A percentile compares a stretch with the other conserved stretches of the same genome.
These are phyloP conservation scores for Phlegmacium glaucopus DNA, from an alignment of 768 basidiomycete genomes.

Conservation along the genomic window DNA sequence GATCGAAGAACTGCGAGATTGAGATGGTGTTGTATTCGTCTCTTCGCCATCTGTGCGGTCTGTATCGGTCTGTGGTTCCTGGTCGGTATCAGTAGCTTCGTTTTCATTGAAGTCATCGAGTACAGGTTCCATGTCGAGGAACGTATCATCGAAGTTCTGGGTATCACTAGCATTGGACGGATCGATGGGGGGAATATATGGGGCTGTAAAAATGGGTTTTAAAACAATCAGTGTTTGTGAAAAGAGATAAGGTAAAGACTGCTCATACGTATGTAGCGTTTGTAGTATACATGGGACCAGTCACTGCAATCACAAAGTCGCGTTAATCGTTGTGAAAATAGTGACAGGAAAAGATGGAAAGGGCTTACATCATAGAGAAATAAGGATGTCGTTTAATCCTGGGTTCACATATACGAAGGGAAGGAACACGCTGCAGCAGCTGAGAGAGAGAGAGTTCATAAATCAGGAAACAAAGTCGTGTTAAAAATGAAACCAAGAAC, in stretches of 20 bases:
- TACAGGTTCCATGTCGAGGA: constrained; percentile 93
- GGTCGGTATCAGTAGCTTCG: constrained; percentile 63
- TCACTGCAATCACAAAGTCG: constrained; percentile 65
- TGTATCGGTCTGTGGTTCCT: constrained; percentile 65
- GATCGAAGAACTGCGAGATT: constrained; percentile 74
- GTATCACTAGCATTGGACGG: constrained; percentile 92
- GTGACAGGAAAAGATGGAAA: constrained; percentile 7
- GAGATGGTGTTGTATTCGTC: constrained; percentile 74
- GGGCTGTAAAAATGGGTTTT: constrained; percentile 51
- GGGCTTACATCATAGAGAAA: constrained; percentile 86
- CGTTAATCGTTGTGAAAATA: too few species aligned
- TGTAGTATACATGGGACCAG: constrained; percentile 92
- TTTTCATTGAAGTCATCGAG: constrained; percentile 74
- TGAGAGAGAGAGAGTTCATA: constrained; percentile 27
- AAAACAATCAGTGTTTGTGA: constrained; percentile 1
- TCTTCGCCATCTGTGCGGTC: constrained; percentile 76
- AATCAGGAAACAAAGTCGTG: constrained; percentile 3
- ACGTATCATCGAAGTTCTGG: constrained; percentile 96
- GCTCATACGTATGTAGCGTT: constrained; percentile 84
- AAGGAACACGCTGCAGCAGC: constrained; percentile 93
- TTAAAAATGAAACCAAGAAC: too few species aligned
- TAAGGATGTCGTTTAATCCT: constrained; percentile 93
- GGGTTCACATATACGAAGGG: constrained; percentile 86
- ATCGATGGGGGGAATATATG: constrained; percentile 91
- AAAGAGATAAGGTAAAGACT: constrained; percentile 1